Conservation (phyloP, 495 filamentous ascomycete genomes). For the Stereocaulon alpinum region DNA sequence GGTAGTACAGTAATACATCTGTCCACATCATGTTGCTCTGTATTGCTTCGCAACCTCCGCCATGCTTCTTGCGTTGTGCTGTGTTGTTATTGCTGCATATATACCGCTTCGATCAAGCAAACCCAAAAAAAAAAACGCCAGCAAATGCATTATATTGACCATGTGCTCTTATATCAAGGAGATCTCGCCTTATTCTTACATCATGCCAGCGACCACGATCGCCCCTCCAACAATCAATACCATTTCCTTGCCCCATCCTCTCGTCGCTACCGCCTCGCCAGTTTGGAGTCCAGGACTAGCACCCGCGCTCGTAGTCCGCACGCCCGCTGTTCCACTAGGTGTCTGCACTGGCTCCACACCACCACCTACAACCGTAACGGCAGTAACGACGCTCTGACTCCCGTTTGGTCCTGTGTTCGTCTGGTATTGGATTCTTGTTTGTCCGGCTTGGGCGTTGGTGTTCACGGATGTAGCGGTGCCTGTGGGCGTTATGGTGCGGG, state of each 20-base stretch:
- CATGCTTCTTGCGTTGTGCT: too few relatives aligned
- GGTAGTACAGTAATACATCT: too few relatives aligned
- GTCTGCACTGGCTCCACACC: conserved; percentile 13
- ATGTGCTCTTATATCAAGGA: too few relatives aligned
- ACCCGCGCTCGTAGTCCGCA: conserved; percentile 3
- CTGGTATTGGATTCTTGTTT: conserved; percentile 28
- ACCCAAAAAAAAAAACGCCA: too few relatives aligned
- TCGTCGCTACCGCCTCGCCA: conserved; percentile 27
- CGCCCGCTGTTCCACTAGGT: conserved; percentile 23
- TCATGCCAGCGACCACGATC: conserved; percentile 23
- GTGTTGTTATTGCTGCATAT: too few relatives aligned
- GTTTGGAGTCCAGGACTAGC: conserved; percentile 36
- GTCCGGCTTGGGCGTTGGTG: conserved; percentile 18
- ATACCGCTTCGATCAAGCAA: too few relatives aligned
- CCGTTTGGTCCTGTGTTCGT: conserved; percentile 67
- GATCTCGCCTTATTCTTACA: conserved; percentile 12
- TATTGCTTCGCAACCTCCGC: too few relatives aligned
- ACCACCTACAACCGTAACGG: conserved; percentile 35
- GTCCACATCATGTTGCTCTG: too few relatives aligned
- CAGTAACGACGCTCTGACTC: conserved; percentile 38
- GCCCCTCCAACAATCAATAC: conserved; percentile 32
- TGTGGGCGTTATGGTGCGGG: conserved; percentile 19
- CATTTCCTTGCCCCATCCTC: conserved; percentile 31
- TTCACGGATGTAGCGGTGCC: conserved; percentile 26
- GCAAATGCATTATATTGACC: too few relatives aligned